Evolutionary conservation across 2,329 filamentous ascomycete genomes (phyloP).

Genomic region (Xylaria multiplex): DNA sequence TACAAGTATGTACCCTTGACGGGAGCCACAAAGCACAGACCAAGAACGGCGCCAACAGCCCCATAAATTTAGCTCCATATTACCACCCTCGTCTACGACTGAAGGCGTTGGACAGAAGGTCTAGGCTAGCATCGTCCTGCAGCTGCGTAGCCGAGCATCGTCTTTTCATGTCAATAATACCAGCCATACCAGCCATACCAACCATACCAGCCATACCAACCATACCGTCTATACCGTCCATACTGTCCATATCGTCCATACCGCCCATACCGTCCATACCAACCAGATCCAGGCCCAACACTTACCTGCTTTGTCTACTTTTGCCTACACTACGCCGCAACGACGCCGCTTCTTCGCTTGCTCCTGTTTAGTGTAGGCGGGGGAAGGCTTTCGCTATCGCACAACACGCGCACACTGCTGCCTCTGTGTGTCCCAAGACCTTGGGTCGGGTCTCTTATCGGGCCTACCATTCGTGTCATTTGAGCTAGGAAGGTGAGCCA

Average conservation of each 20-base stretch:
- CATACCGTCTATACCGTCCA: no score
- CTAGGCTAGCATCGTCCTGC: conserved; percentile 5
- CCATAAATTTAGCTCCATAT: conserved; percentile 3
- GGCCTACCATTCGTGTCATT: conserved; percentile 14
- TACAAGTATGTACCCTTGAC: no score
- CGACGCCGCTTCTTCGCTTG: conserved; percentile 1
- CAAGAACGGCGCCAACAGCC: not conserved
- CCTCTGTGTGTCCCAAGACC: conserved; percentile 17
- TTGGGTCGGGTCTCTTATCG: conserved; percentile 25
- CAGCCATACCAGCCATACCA: not conserved
- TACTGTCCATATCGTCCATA: no score
- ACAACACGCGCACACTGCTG: conserved; percentile 9
- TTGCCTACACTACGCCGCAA: not conserved
- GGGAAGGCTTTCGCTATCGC: conserved; percentile 1
- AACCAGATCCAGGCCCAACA: not conserved
- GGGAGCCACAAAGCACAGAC: no score
- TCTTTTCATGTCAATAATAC: not conserved
- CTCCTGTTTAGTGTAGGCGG: conserved; percentile 5
- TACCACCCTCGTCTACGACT: conserved; percentile 5
- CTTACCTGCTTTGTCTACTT: not conserved
- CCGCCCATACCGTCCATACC: no score
- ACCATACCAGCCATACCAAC: not conserved
- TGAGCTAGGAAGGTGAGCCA: conserved; percentile 48
- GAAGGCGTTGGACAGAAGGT: no score
- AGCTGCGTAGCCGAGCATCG: conserved; percentile 10